Evolutionary conservation across 495 filamentous ascomycete genomes (phyloP).

Genomic region (Talaromyces adpressus): DNA sequence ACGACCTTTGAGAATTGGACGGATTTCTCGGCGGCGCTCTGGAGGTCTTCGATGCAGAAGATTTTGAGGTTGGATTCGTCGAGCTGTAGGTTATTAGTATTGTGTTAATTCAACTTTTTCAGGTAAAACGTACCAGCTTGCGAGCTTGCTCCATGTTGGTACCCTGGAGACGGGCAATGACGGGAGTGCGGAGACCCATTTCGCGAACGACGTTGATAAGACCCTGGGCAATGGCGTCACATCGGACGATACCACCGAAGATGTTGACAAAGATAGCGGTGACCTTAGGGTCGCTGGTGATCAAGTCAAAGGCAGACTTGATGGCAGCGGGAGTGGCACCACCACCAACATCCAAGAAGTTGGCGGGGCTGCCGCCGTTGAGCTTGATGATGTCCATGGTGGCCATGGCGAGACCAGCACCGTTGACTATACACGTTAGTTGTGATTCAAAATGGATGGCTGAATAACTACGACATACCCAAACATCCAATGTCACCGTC

Average conservation of each 20-base stretch:
- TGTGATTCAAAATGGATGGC: conserved; percentile 11
- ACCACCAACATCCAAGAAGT: conserved; percentile 98
- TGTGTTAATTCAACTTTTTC: background rate
- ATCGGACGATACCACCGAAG: conserved; percentile 97
- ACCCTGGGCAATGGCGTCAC: conserved; percentile 95
- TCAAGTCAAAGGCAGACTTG: conserved; percentile 94
- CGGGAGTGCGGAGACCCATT: conserved; percentile 92
- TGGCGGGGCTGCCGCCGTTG: conserved; percentile 91
- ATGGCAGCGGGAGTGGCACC: conserved; percentile 95
- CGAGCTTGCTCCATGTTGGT: conserved; percentile 98
- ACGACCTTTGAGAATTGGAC: conserved; percentile 99
- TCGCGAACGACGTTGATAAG: conserved; percentile 88
- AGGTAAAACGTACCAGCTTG: conserved; percentile 54
- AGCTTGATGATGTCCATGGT: conserved; percentile 99
- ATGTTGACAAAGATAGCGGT: conserved; percentile 99
- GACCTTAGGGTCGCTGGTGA: conserved; percentile 97
- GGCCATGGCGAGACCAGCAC: conserved; percentile 97
- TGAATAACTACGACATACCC: conserved; percentile 22
- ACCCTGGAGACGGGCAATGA: conserved; percentile 92
- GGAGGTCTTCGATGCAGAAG: conserved; percentile 97
- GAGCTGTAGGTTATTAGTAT: conserved; percentile 44
- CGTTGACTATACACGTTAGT: conserved; percentile 58
- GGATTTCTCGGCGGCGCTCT: conserved; percentile 93
- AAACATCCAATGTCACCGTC: conserved; percentile 98
- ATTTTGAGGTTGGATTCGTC: conserved; percentile 99